Evolutionary conservation across 768 basidiomycete species (phyloP), one percentile per base, ranked within the genome.

Genomic region (Cyclocybe cylindracea): DNA sequence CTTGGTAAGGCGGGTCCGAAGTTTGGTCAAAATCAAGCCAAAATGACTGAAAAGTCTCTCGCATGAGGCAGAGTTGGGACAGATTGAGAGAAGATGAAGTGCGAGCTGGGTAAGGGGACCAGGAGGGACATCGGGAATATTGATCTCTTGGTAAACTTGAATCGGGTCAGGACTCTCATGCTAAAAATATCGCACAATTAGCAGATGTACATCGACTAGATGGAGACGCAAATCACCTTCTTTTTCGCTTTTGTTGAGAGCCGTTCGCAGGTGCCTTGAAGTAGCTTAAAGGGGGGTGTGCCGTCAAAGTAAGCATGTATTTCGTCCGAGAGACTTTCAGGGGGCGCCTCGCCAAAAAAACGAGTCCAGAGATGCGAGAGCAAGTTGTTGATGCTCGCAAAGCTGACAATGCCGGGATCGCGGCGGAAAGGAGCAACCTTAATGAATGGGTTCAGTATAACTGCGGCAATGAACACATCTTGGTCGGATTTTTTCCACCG

Each of bases 401-500:
- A 18, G 36, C 48, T 56, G 10, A 47, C 40, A 5, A 40, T 19
- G 5, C 35, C 4, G 6, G 33, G 18, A 14, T 41, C 39, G 6
- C 32, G n/a, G 4, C 41, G 31, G 46, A 60, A 54, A 7, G 43
- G 33, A 9, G 42, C 5, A 9, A 36, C 31, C 33, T 52, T 18
- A 13, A 53, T 37, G 42, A 60, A 57, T 1, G 71, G 73, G 52
- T 76, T 74, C 10, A 74, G 50, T 35, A 76, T 44, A 0, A 70
- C 56, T 1, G 68, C 64, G 0, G 66, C 58, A 44, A 76, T 71
- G 49, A 70, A 70, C 1, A 66, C 44, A 32, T 70, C 70, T 44
- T 73, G 71, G 51, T 74, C 70, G 5, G 63, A 44, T 29, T 59
- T 62, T 10, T 45, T 52, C 73, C 73, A 74, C 0, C 64, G 64